A percentile compares a stretch with the other conserved stretches of the same genome.
Conservation (phyloP, 768 basidiomycete species). For the Pholiota conissans region DNA sequence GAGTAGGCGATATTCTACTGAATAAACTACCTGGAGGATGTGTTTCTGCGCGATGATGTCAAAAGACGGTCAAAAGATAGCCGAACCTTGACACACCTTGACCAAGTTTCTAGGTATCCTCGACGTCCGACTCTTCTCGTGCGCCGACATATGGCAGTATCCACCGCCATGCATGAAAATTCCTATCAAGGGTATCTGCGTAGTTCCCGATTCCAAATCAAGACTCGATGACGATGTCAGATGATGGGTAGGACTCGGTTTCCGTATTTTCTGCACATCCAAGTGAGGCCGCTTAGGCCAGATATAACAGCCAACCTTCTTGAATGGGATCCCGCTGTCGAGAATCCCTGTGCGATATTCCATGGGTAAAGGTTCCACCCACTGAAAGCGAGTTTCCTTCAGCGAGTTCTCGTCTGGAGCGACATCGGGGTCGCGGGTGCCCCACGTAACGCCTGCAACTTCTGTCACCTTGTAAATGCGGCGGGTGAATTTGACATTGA, state of each 20-base stretch:
- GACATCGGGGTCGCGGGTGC: conserved; percentile 43
- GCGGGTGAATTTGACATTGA: conserved; percentile 52
- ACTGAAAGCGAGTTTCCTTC: conserved; percentile 48
- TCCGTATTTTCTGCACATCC: conserved; percentile 8
- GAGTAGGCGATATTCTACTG: conserved; percentile 53
- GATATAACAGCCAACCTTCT: conserved; percentile 44
- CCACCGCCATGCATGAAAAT: conserved; percentile 57
- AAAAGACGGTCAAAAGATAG: too few relatives aligned
- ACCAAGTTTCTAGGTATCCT: conserved; percentile 47
- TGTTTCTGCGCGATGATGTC: conserved; percentile 24
- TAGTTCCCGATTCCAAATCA: conserved; percentile 25
- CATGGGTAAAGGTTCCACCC: conserved; percentile 44
- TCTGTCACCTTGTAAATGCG: conserved; percentile 55
- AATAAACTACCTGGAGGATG: conserved; percentile 35
- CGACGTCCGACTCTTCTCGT: conserved; percentile 47
- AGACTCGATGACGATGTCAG: conserved; percentile 4
- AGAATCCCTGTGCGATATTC: conserved; percentile 42
- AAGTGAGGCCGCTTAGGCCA: conserved; percentile 40
- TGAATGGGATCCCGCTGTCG: conserved; percentile 37
- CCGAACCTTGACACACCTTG: conserved; percentile 38
- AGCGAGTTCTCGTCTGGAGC: conserved; percentile 32
- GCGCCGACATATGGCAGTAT: conserved; percentile 59
- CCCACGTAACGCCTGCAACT: conserved; percentile 57
- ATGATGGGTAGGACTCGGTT: conserved; percentile 1
- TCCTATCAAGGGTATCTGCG: conserved; percentile 37